Conservation (phyloP, 768 basidiomycete genomes). For the button mushroom (Agaricus bisporus) region DNA sequence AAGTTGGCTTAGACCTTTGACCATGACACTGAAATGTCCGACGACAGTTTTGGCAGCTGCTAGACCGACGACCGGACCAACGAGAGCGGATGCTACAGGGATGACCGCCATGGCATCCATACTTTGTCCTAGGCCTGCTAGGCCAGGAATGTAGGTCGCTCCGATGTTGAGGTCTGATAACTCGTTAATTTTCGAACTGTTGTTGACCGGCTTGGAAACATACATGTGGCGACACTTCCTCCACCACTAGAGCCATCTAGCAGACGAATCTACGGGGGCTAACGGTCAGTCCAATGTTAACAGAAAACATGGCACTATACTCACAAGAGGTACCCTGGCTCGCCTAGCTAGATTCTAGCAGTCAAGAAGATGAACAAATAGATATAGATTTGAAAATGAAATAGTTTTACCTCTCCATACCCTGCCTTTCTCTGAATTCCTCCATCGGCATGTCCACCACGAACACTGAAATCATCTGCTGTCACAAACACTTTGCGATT, state of each 20-base stretch:
- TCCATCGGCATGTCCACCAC: conserved; percentile 38
- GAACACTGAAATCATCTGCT: conserved; percentile 36
- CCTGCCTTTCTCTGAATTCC: conserved; percentile 32
- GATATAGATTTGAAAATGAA: background rate
- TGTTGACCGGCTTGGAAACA: background rate
- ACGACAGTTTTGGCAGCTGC: conserved; percentile 33
- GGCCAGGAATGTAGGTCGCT: conserved; percentile 31
- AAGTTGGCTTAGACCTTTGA: conserved; percentile 30
- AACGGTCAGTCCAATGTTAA: background rate
- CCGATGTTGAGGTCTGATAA: conserved; percentile 27
- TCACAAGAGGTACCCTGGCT: conserved; percentile 29
- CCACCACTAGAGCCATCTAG: conserved; percentile 38
- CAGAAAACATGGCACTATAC: conserved; percentile 1
- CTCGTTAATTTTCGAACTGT: background rate
- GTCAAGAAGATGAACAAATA: background rate
- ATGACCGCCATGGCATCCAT: conserved; percentile 32
- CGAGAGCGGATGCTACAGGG: conserved; percentile 30
- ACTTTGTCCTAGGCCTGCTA: conserved; percentile 28
- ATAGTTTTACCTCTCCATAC: conserved; percentile 29
- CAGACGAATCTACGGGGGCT: conserved; percentile 25
- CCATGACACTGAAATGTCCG: conserved; percentile 37
- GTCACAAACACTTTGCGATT: conserved; percentile 31
- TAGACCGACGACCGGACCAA: conserved; percentile 35
- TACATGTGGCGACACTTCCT: conserved; percentile 34
- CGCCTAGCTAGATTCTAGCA: conserved; percentile 26